Base-by-base conservation (phyloP, 2,329 filamentous ascomycete genomes). In the Sordariomycetes sp. region DNA sequence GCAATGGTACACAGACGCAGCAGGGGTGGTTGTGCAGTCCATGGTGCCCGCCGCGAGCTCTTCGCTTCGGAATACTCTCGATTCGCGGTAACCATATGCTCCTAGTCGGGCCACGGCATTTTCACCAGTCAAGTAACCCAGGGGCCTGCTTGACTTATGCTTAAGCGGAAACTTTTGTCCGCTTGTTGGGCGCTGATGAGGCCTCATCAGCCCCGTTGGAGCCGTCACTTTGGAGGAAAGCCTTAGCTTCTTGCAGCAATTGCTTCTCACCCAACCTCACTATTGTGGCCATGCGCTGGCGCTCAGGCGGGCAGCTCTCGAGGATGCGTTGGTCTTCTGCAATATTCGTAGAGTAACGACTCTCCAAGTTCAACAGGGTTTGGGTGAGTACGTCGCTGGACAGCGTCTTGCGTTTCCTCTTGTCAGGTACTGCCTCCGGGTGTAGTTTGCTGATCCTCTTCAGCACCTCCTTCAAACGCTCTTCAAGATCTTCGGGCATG, bases 201-300 rank as follows among this genome's bases (percentile, higher is more conserved):
- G n/a, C n/a, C n/a, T n/a, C n/a, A n/a, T n/a, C n/a, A n/a, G n/a
- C n/a, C n/a, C n/a, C n/a, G n/a, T n/a, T n/a, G n/a, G n/a, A n/a
- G n/a, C n/a, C n/a, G n/a, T n/a, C n/a, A n/a, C n/a, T n/a, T n/a
- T n/a, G n/a, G n/a, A n/a, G n/a, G n/a, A 56, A 45, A 9, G 40
- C 44, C 38, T 70, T 63, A 2, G 76, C 64, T 46, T 75, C 66
- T 36, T 64, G 57, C 17, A 87, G 50, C 6, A 88, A 62, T 44
- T 68, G 66, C 53, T 86, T 86, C 57, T 90, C 84, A 11, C 83
- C 84, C 3, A 79, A 57, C 39, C 84, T 71, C 23, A 87, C 80
- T 33, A 72, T 61, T 16, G 78, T 48, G 0, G 83, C 83, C 76
- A 83, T 82, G 28, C 57, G 61, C 11, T 54, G 53, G 32, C 69